These are phyloP conservation scores for Plasmopara viticola DNA, from an alignment of 352 stramenopile species.

Conservation along the genomic window DNA sequence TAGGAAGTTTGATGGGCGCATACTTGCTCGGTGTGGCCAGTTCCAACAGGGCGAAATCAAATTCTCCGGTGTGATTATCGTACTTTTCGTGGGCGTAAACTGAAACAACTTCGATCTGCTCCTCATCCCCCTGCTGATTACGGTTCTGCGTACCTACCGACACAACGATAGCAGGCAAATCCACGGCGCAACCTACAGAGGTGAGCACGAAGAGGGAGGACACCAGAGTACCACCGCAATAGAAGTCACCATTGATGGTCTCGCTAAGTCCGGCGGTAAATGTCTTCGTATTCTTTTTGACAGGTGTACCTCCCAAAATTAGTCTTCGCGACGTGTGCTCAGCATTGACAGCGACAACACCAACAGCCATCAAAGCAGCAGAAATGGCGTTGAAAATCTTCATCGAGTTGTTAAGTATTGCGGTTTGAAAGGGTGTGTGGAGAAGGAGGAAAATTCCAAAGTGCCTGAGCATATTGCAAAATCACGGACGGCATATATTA, in stretches of 20 bases:
- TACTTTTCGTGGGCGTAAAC: constrained; percentile 5
- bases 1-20: not conserved
- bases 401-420: not conserved
- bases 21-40: constrained; percentile 1
- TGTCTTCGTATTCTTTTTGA: too few relatives aligned
- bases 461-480: too few relatives aligned
- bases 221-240: not conserved
- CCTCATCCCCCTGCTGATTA: constrained; percentile 12
- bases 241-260: not conserved
- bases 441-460: too few relatives aligned
- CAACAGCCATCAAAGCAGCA: not conserved
- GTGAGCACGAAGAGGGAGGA: not conserved
- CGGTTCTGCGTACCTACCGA: constrained; percentile 6
- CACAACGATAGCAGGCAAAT: not conserved
- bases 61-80: not conserved
- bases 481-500: too few relatives aligned
- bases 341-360: not conserved
- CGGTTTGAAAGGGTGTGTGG: too few relatives aligned
- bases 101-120: constrained; percentile 18
- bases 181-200: too few relatives aligned
- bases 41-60: not conserved
- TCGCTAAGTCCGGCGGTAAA: not conserved
- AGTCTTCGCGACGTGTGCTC: not conserved
- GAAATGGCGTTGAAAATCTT: not conserved
- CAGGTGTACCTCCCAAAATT: too few relatives aligned